These are phyloP conservation scores for Candida peoriensis DNA, from an alignment of 805 yeast species.

Conservation along the genomic window DNA sequence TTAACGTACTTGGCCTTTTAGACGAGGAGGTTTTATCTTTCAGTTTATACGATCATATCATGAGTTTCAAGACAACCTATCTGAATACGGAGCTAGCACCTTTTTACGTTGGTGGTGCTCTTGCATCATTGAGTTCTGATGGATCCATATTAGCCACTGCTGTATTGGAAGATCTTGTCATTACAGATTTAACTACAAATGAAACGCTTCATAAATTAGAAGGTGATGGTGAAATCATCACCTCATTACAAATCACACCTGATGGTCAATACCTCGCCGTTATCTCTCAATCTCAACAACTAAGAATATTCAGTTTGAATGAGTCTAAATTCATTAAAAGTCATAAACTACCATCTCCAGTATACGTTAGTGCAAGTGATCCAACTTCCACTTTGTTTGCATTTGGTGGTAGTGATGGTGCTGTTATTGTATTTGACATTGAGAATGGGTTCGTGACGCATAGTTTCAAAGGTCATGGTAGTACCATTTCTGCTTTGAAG, in stretches of 20 bases:
- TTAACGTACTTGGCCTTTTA: too few species aligned
- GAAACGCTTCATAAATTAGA: slow-evolving; percentile 55
- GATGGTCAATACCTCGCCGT: slow-evolving; percentile 67
- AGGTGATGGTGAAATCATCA: slow-evolving; percentile 82
- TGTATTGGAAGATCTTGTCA: slow-evolving; percentile 66
- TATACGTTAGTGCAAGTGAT: slow-evolving; percentile 73
- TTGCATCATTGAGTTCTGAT: slow-evolving; percentile 61
- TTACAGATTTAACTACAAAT: slow-evolving; percentile 60
- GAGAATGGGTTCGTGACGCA: slow-evolving; percentile 87
- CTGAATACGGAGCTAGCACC: slow-evolving; percentile 55
- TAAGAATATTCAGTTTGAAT: slow-evolving; percentile 50
- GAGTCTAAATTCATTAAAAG: slow-evolving; percentile 39
- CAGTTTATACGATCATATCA: too few species aligned
- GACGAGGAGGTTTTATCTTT: too few species aligned
- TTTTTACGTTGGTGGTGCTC: slow-evolving; percentile 79
- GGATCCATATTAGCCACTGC: slow-evolving; percentile 73
- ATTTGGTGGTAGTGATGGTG: slow-evolving; percentile 94
- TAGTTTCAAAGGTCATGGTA: slow-evolving; percentile 88
- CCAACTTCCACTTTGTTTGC: slow-evolving; percentile 81
- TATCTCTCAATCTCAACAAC: slow-evolving; percentile 78
- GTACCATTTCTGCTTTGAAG: slow-evolving; percentile 70
- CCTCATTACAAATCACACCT: slow-evolving; percentile 71
- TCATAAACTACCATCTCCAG: slow-evolving; percentile 70
- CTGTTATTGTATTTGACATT: slow-evolving; percentile 86
- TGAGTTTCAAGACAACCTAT: slow-evolving; percentile 28